A percentile compares a stretch with the other conserved stretches of the same genome.
Evolutionary conservation across 2,329 filamentous ascomycete genomes (phyloP).

Genomic region (Trichoderma lentiforme): DNA sequence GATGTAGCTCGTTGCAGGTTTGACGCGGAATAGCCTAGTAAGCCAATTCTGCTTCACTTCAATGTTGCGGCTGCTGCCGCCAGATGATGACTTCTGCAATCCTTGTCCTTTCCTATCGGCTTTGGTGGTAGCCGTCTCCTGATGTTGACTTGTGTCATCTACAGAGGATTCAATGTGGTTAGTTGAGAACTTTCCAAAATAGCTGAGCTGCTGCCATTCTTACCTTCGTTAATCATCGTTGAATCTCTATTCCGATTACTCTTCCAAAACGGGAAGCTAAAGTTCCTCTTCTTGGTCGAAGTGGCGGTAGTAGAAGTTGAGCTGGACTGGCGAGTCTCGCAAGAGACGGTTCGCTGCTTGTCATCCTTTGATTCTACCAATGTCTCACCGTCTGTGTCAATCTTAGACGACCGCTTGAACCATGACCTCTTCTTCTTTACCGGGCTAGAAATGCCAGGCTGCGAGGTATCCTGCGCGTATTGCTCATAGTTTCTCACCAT

Average conservation of each 20-base stretch:
- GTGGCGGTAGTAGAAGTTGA: constrained; percentile 25
- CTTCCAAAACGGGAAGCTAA: constrained; percentile 56
- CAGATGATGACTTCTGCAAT: constrained; percentile 36
- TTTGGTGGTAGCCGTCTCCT: neutral
- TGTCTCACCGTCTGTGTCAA: constrained; percentile 16
- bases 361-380: constrained; percentile 6
- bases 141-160: neutral
- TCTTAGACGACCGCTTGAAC: constrained; percentile 49
- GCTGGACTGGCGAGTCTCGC: constrained; percentile 19
- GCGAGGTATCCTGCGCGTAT: constrained; percentile 20
- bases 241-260: constrained; percentile 42
- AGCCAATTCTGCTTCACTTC: constrained; percentile 81
- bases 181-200: neutral
- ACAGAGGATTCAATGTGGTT: neutral
- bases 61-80: constrained; percentile 49
- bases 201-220: constrained; percentile 21
- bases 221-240: constrained; percentile 46
- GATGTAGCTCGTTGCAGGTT: constrained; percentile 71
- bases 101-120: constrained; percentile 16
- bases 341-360: constrained; percentile 16
- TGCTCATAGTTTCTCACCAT: constrained; percentile 22
- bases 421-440: constrained; percentile 48
- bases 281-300: constrained; percentile 49
- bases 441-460: constrained; percentile 11
- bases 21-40: constrained; percentile 82